phyloP scores from a whole-genome alignment of 345 rosid species.

The Lenwebbia sp. region DNA sequence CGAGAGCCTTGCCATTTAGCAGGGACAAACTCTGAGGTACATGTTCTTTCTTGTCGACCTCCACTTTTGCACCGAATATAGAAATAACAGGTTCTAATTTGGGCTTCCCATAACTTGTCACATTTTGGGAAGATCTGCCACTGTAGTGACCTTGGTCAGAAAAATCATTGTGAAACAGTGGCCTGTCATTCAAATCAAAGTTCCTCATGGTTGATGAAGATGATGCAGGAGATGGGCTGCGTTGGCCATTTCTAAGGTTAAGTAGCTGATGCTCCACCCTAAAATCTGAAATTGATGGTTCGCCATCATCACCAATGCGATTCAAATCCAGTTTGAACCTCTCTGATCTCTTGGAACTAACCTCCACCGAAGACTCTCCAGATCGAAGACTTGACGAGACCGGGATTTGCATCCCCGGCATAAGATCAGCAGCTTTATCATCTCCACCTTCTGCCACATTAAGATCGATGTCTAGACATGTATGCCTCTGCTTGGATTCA shows the following conservation, averaged over 20 bases:
- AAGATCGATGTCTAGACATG: constrained; percentile 65
- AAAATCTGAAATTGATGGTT: constrained; percentile 31
- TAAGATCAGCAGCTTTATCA: constrained; percentile 39
- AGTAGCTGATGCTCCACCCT: constrained; percentile 42
- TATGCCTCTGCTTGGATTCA: constrained; percentile 34
- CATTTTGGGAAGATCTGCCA: constrained; percentile 22
- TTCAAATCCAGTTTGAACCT: constrained; percentile 76
- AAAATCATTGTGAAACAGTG: constrained; percentile 34
- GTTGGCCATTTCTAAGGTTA: constrained; percentile 43
- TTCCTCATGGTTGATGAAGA: constrained; percentile 71
- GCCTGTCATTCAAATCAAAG: constrained; percentile 87
- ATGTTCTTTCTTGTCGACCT: constrained; percentile 38
- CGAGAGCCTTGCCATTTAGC: constrained; percentile 42
- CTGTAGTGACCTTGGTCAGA: constrained; percentile 34
- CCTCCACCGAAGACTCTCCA: constrained; percentile 58
- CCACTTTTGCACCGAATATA: constrained; percentile 68
- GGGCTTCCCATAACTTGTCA: constrained; percentile 24
- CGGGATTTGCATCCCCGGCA: constrained; percentile 34
- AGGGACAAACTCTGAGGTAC: constrained; percentile 32
- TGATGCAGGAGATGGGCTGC: constrained; percentile 67
- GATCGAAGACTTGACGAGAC: constrained; percentile 37
- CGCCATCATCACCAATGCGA: constrained; percentile 54
- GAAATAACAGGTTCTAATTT: constrained; percentile 56
- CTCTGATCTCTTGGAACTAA: constrained; percentile 44
- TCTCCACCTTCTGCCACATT: constrained; percentile 73